Base-by-base conservation (phyloP, 2,329 filamentous ascomycete species). In the Ilyonectria destructans region DNA sequence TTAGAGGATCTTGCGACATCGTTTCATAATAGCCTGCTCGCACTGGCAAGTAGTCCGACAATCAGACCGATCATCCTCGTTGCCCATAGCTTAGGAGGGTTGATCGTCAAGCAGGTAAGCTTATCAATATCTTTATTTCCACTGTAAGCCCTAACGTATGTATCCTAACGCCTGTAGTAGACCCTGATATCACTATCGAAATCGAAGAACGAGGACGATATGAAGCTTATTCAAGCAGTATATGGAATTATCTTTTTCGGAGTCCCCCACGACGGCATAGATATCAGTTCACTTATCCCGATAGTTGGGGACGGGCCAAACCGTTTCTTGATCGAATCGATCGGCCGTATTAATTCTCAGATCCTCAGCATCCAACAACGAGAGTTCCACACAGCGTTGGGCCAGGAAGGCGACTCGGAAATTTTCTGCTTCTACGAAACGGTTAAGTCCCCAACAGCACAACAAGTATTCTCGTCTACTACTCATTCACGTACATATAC, bases 351-450 rank as follows among this genome's bases (percentile, higher is more conserved):
- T 6, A 69, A 59, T 51, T 65, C 66, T 2, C 58, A 66, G 15
- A 26, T 69, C 6, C 58, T 67, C 7, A 49, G 19, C 12, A 63
- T 35, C 6, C 57, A 45, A 49, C 59, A 69, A 23, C 21, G 56
- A 19, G 49, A 58, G 15, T 69, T 71, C n/a, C 58, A 49, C 23
- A 21, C 37, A 4, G 64, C 69, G 6, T n/a, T 75, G 10, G 65
- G 67, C 2, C 23, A 15, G 7, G 57, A 69, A 48, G 67, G 67
- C 6, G 54, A 68, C 6, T 66, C 65, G 12, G 66, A 74, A 61
- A 57, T 76, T 19, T 26, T 73, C 37, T 76, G 70, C 49, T 77
- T 75, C 56, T 76, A 74, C 59, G 73, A 77, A 64, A 77, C 74
- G 1, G 19, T 54, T 10, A 12, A 63, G 37, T 77, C 73, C 19